A percentile compares a stretch with the other conserved stretches of the same genome.
These are phyloP conservation scores for Vaccinium corymbosum DNA, from an alignment of 148 eudicot genomes.

Conservation along the genomic window DNA sequence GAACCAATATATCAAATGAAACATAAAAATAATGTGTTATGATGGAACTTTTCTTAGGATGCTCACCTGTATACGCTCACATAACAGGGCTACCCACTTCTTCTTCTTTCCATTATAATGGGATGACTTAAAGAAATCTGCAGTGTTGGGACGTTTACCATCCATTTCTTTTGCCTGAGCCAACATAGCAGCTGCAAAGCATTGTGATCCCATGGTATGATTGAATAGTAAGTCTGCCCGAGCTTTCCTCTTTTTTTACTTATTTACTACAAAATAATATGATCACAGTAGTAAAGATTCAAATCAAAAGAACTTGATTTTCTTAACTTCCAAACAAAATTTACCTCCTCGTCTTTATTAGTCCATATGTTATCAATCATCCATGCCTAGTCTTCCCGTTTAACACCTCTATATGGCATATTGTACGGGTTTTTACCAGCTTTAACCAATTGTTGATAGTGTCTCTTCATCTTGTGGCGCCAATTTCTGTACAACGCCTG, in stretches of 20 bases:
- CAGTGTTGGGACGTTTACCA: not conserved
- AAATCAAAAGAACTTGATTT: not conserved
- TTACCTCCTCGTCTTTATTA: too few relatives aligned
- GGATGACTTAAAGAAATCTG: not conserved
- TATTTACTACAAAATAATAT: not conserved
- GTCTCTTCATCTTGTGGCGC: too few relatives aligned
- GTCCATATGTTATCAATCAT: too few relatives aligned
- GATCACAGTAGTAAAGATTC: not conserved
- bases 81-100: too few relatives aligned
- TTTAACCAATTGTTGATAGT: not conserved
- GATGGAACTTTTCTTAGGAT: too few relatives aligned
- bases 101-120: not conserved
- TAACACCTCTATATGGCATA: not conserved
- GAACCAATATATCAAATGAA: too few relatives aligned
- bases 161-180: not conserved
- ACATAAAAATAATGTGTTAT: too few relatives aligned
- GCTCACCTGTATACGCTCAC: too few relatives aligned
- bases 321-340: too few relatives aligned
- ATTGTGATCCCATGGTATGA: not conserved
- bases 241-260: not conserved
- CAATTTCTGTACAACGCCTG: too few relatives aligned
- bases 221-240: not conserved
- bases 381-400: too few relatives aligned
- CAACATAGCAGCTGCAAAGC: not conserved
- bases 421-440: not conserved